Evolutionary conservation across 2,329 filamentous ascomycete genomes (phyloP).

Genomic region (Neofusicoccum sp.): DNA sequence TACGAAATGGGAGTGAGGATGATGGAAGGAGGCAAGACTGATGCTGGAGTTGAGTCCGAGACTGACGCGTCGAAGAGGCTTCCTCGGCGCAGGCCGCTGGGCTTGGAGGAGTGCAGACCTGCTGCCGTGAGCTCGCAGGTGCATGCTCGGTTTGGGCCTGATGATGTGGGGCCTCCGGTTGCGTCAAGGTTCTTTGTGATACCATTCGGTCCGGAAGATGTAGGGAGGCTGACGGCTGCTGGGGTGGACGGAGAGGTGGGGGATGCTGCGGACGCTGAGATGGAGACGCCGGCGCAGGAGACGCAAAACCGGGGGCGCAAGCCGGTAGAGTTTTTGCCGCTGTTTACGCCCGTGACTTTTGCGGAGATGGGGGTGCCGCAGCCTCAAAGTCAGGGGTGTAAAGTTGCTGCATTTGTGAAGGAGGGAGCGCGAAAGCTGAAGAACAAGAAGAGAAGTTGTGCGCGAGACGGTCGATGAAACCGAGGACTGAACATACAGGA

Average conservation of each 20-base stretch:
- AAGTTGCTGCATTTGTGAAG: too few species aligned
- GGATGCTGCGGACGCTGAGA: neutral
- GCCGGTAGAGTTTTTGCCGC: neutral
- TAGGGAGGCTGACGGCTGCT: too few species aligned
- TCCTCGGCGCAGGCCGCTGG: neutral
- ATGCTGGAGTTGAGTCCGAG: too few species aligned
- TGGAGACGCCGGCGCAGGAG: neutral
- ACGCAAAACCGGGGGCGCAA: neutral
- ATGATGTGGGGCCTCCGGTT: neutral
- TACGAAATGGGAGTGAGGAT: neutral
- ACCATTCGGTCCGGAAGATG: too few species aligned
- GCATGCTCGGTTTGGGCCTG: neutral
- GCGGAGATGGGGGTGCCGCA: neutral
- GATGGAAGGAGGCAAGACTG: neutral
- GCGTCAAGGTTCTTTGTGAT: too few species aligned
- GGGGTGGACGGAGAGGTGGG: neutral
- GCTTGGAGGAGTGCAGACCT: neutral
- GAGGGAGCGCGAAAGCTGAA: too few species aligned
- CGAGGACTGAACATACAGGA: too few species aligned
- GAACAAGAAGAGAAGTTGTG: too few species aligned
- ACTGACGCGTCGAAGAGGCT: neutral
- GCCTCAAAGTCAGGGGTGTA: neutral
- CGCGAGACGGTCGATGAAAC: too few species aligned
- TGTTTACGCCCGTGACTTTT: neutral
- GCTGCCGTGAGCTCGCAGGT: neutral